These are phyloP conservation scores for Loxodes magnus DNA, from an alignment of 73 alveolate species.

Conservation along the genomic window DNA sequence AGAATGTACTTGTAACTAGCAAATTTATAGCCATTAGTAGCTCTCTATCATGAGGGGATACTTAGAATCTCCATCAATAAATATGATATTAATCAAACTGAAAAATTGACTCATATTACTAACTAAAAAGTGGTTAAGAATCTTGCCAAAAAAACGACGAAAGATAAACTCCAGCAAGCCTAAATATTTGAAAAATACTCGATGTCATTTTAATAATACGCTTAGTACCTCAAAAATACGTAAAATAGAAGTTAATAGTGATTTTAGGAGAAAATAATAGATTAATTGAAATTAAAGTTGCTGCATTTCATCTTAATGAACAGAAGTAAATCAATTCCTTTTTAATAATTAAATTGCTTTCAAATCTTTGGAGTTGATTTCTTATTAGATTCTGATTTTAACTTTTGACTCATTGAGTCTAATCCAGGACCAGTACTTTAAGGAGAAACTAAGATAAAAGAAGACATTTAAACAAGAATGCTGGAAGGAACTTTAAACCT, in stretches of 20 bases:
- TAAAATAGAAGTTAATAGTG: too few species aligned
- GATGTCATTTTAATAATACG: not conserved
- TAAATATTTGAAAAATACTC: not conserved
- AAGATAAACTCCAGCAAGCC: not conserved
- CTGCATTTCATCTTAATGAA: not conserved
- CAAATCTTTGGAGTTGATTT: constrained; percentile 5
- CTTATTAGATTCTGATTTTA: not conserved
- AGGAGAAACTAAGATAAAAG: not conserved
- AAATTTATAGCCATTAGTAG: constrained; percentile 1
- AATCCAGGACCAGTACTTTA: not conserved
- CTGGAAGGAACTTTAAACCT: not conserved
- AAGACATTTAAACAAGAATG: not conserved
- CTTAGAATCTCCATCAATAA: not conserved
- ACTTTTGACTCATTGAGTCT: not conserved
- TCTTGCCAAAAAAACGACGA: not conserved
- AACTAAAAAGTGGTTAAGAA: not conserved
- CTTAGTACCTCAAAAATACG: too few species aligned
- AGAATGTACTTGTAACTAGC: constrained; percentile 1
- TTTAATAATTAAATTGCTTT: not conserved
- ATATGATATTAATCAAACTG: not conserved
- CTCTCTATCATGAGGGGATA: not conserved
- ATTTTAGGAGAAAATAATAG: not conserved
- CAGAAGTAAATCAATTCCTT: not conserved
- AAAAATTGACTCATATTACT: not conserved
- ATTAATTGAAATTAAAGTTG: not conserved